These are phyloP conservation scores for Gossypium stocksii DNA, from an alignment of 345 rosid species.

Conservation along the genomic window DNA sequence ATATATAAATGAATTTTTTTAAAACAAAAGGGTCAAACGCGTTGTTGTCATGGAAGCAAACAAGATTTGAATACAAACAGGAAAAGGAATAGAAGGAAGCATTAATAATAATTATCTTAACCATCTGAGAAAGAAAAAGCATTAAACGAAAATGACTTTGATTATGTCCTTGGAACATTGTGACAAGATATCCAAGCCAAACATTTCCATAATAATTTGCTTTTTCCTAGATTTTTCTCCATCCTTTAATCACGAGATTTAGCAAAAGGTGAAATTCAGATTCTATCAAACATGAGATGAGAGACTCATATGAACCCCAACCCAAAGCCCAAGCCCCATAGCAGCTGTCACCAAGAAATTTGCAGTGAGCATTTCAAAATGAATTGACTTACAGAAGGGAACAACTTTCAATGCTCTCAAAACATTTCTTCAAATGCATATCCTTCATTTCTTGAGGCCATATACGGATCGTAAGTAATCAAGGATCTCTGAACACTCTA, in stretches of 20 bases:
- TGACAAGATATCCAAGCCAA: not conserved
- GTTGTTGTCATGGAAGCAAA: not conserved
- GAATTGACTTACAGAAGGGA: not conserved
- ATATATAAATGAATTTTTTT: not conserved
- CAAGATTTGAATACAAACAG: not conserved
- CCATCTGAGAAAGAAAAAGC: not conserved
- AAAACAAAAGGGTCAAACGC: not conserved
- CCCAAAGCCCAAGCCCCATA: not conserved
- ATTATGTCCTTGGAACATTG: not conserved
- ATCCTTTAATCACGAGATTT: not conserved
- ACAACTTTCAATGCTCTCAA: not conserved
- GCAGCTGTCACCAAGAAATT: not conserved
- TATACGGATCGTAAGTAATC: constrained; percentile 49
- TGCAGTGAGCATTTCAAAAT: not conserved
- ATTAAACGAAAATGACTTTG: not conserved
- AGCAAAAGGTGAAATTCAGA: not conserved
- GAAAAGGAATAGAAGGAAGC: not conserved
- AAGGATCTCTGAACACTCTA: constrained; percentile 57
- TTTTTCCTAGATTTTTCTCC: not conserved
- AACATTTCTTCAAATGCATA: constrained; percentile 5
- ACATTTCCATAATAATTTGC: not conserved
- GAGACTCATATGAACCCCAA: not conserved
- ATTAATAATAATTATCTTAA: not conserved
- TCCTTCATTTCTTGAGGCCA: constrained; percentile 33
- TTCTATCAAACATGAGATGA: not conserved